Percentiles rank a stretch among this genome's conserved stretches.
Conservation (phyloP, 192 early-diverging fungal species). For the Backusella luteola region DNA sequence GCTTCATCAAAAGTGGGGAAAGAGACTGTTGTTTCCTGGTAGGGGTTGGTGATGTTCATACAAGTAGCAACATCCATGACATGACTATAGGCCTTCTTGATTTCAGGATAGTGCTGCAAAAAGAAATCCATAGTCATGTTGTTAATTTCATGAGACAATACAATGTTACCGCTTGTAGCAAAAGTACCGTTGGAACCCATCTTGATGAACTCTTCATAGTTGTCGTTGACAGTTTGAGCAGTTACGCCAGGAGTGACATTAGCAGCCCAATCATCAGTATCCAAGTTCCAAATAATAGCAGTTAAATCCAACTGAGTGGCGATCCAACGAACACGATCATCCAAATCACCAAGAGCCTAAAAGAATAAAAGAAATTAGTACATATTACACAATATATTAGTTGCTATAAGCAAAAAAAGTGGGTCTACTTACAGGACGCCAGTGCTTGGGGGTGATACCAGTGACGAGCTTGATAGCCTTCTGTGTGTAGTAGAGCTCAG, state of each 20-base stretch:
- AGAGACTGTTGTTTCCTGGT: conserved; percentile 32
- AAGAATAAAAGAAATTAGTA: not conserved
- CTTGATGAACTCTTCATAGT: conserved; percentile 28
- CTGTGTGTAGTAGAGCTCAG: conserved; percentile 56
- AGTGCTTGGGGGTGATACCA: conserved; percentile 39
- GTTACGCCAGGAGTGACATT: conserved; percentile 11
- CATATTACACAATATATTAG: not conserved
- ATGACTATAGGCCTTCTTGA: conserved; percentile 40
- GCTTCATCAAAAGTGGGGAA: conserved; percentile 17
- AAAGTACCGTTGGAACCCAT: conserved; percentile 40
- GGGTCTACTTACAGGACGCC: conserved; percentile 32
- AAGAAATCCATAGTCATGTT: conserved; percentile 43
- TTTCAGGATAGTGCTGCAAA: conserved; percentile 40
- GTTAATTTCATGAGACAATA: conserved; percentile 44
- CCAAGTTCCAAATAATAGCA: conserved; percentile 40
- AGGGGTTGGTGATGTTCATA: conserved; percentile 41
- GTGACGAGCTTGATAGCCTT: conserved; percentile 44
- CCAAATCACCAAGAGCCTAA: conserved; percentile 55
- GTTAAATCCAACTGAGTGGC: conserved; percentile 45
- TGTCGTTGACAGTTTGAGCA: conserved; percentile 22
- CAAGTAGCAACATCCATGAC: conserved; percentile 38
- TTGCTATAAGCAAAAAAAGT: not conserved
- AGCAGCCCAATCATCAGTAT: conserved; percentile 38
- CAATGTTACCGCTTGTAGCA: conserved; percentile 34
- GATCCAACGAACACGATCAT: conserved; percentile 58